These are phyloP conservation scores for Magnolia sinica DNA, from an alignment of 164 flowering plant species.

Conservation along the genomic window DNA sequence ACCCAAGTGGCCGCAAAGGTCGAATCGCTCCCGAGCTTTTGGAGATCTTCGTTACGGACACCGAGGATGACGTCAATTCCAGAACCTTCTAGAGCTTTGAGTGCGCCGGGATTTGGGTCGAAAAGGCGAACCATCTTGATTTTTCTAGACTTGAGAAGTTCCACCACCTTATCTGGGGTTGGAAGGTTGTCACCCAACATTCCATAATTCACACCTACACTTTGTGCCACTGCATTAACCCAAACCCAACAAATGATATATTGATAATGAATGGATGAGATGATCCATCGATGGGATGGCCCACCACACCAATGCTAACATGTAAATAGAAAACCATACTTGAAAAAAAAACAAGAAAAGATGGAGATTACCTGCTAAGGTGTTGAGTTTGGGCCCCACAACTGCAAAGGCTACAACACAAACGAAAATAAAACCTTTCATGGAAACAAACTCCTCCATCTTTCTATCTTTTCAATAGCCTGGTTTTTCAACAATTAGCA, in stretches of 20 bases:
- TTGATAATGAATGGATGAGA: neutral
- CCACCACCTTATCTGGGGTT: conserved; percentile 5
- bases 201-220: conserved; percentile 20
- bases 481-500: no score
- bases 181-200: conserved; percentile 15
- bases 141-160: conserved; percentile 2
- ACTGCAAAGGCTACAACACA: no score
- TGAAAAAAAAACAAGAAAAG: neutral
- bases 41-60: conserved; percentile 8
- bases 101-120: conserved; percentile 8
- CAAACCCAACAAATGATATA: neutral
- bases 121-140: conserved; percentile 9
- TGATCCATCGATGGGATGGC: no score
- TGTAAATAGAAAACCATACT: neutral
- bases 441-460: no score
- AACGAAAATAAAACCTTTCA: no score
- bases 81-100: conserved; percentile 5
- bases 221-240: conserved; percentile 9
- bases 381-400: neutral
- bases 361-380: neutral
- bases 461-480: no score
- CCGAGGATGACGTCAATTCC: conserved; percentile 11
- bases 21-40: conserved; percentile 2
- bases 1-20: conserved; percentile 15
- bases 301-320: no score